Base-by-base conservation (phyloP, 129 eudicot species). In the Chrysanthemum lavandulifolium region DNA sequence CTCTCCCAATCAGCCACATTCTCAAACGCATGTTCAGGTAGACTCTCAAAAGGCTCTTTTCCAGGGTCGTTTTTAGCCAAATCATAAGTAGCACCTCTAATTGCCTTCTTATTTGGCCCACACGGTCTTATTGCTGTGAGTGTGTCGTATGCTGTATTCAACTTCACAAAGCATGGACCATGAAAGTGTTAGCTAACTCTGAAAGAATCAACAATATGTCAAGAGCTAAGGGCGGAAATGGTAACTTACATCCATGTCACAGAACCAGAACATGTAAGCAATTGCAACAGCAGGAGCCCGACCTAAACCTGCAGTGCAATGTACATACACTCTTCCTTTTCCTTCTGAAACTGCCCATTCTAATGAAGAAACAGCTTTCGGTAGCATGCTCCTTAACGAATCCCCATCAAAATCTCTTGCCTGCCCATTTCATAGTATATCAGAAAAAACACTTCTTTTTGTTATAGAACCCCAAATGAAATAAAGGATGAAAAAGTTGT, bases 241-340 rank as follows among this genome's bases (percentile, higher is more conserved):
- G 67, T 15, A 10, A 67, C 97, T 93, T 86, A 90, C 97, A 82
- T 93, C 85, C 90, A 86, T 89, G 77, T 76, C 82, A 58, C 74
- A 71, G 68, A 93, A 93, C 98, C 98, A 93, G 86, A 87, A 93
- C 89, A 90, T 80, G 81, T 93, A 90, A 61, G 98, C 91, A 79
- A 93, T 89, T 25, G 96, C 86, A 73, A 90, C 95, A 67, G 98
- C 97, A 16, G 98, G 98, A 53, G 98, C 98, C 56, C 98, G 83
- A 8, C 98, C 98, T 79, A 93, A 80, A 60, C 98, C 98, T 43
- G 98, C 98, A 29, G 98, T 89, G 79, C 98, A 93, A 65, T 93
- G 98, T 13, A 93, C 92, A 49, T 93, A 93, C 1, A 80, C 89
- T 83, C 80, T 87, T 75, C 96, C 98, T 72, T 87, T 87, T 13